A percentile compares a stretch with the other conserved stretches of the same genome.
phyloP scores from a whole-genome alignment of 495 filamentous ascomycete species.

The Aspergillus steynii region DNA sequence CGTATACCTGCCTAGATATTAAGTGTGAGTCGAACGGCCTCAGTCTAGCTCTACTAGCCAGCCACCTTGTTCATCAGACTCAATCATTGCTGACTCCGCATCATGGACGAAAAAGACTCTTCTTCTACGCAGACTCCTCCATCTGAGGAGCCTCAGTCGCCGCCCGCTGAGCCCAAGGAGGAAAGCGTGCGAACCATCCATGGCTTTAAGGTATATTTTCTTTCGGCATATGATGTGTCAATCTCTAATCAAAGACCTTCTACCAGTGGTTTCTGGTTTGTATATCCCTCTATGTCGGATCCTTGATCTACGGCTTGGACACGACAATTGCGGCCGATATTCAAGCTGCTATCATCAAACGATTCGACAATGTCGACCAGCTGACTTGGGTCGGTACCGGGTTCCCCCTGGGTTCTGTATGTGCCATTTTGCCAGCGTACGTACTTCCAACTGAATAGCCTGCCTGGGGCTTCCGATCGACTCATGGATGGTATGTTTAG shows the following conservation, averaged over 20 bases:
- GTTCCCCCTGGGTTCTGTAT: slow-evolving; percentile 23
- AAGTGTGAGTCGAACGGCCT: not conserved
- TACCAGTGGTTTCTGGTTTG: slow-evolving; percentile 19
- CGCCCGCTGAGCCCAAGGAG: not conserved
- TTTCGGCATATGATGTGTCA: not conserved
- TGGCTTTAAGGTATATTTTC: not conserved
- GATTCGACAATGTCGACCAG: slow-evolving; percentile 23
- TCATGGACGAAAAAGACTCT: not conserved
- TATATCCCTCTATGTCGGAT: slow-evolving; percentile 21
- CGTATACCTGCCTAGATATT: not conserved
- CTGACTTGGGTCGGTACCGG: slow-evolving; percentile 27
- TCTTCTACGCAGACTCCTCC: not conserved
- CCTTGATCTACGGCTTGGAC: slow-evolving; percentile 40
- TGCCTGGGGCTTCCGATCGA: not conserved
- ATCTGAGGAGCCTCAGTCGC: not conserved
- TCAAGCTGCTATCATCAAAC: slow-evolving; percentile 27
- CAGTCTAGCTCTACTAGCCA: no score
- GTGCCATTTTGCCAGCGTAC: slow-evolving; percentile 9
- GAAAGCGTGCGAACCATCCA: not conserved
- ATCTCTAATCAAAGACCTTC: not conserved
- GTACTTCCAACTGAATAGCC: not conserved
- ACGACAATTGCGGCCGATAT: slow-evolving; percentile 43
- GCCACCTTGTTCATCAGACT: not conserved
- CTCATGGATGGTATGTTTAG: not conserved
- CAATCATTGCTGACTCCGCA: not conserved